Evolutionary conservation across 75 land plant genomes (phyloP).

Genomic region (Cryptomeria japonica): DNA sequence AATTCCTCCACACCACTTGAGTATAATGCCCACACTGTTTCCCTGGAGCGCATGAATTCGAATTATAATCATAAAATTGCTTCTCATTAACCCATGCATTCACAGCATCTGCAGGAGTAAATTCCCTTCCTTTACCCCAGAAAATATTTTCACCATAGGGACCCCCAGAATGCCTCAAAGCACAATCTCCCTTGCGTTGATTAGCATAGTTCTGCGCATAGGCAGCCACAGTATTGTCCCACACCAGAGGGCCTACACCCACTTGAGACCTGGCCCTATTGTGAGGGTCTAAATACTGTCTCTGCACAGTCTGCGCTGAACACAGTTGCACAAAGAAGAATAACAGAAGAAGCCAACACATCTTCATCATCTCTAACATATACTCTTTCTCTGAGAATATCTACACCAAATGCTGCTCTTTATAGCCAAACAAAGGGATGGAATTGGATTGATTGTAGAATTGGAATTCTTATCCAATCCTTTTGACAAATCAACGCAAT

Average conservation of each 20-base stretch:
- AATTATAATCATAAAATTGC: constrained; percentile 23
- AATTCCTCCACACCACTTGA: too few relatives aligned
- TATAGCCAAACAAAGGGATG: background rate
- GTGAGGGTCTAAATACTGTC: background rate
- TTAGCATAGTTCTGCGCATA: background rate
- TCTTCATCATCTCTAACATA: background rate
- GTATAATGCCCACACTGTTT: constrained; percentile 21
- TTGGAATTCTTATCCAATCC: too few relatives aligned
- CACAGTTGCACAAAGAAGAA: background rate
- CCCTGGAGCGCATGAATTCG: constrained; percentile 23
- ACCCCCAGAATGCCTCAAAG: constrained; percentile 35
- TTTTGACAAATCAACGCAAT: too few relatives aligned
- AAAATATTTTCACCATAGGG: constrained; percentile 16
- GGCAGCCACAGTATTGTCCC: too few relatives aligned
- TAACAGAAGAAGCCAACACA: background rate
- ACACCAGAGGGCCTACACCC: too few relatives aligned
- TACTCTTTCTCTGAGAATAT: background rate
- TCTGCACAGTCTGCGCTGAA: constrained; percentile 14
- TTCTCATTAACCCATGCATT: constrained; percentile 34
- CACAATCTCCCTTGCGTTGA: constrained; percentile 26
- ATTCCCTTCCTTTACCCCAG: constrained; percentile 32
- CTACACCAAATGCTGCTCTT: background rate
- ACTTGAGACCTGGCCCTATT: too few relatives aligned
- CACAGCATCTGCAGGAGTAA: constrained; percentile 21
- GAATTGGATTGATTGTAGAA: background rate